Evolutionary conservation across 2,329 filamentous ascomycete genomes (phyloP).

Genomic region (Xylaria multiplex): DNA sequence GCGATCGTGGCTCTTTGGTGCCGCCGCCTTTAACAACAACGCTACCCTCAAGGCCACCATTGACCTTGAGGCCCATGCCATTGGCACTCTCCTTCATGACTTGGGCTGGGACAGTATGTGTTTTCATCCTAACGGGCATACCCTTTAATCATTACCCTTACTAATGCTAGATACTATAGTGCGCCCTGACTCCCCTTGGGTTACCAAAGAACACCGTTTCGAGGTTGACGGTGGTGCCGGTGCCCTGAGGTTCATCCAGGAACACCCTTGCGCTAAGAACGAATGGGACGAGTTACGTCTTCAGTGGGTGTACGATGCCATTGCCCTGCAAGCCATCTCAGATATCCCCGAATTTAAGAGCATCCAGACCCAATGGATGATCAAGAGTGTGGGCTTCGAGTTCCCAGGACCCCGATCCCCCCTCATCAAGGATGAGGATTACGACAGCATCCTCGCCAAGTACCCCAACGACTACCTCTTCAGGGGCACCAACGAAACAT

Average conservation of each 20-base stretch:
- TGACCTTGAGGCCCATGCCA: constrained; percentile 36
- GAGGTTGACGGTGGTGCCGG: constrained; percentile 34
- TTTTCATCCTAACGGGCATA: neutral
- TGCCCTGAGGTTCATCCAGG: constrained; percentile 32
- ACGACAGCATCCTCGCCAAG: constrained; percentile 32
- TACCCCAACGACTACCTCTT: constrained; percentile 36
- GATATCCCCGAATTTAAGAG: constrained; percentile 34
- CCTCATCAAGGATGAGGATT: constrained; percentile 30
- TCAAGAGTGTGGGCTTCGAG: constrained; percentile 36
- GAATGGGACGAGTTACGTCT: constrained; percentile 32
- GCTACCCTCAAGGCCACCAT: constrained; percentile 35
- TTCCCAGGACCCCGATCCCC: constrained; percentile 36
- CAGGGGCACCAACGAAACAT: constrained; percentile 37
- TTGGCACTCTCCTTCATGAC: constrained; percentile 36
- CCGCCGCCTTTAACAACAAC: constrained; percentile 38
- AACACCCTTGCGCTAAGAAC: constrained; percentile 25
- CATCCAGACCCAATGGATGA: constrained; percentile 37
- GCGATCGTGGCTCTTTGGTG: constrained; percentile 36
- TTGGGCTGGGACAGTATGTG: constrained; percentile 39
- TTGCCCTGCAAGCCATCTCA: constrained; percentile 30
- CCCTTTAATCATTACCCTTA: neutral
- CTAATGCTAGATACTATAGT: constrained; percentile 29
- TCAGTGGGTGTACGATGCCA: constrained; percentile 33
- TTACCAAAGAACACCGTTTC: constrained; percentile 32
- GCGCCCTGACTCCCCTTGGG: constrained; percentile 35